phyloP scores from a whole-genome alignment of 805 yeast genomes.

The Pichia scutulata region DNA sequence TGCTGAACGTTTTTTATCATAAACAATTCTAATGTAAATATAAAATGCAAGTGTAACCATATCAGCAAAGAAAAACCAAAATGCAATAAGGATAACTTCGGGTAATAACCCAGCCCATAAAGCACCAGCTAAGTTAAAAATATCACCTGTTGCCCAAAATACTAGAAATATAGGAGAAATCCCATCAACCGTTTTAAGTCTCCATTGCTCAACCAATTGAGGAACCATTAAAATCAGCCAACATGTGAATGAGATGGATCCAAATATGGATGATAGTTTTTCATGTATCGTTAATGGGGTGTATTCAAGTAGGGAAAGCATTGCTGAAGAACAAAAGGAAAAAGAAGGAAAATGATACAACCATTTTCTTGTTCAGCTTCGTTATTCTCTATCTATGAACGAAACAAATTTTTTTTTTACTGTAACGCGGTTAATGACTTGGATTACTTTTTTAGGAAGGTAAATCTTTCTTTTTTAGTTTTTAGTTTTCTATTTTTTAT shows the following conservation, averaged over 20 bases:
- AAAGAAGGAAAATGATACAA: too few relatives aligned
- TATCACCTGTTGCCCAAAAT: constrained; percentile 68
- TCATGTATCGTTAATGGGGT: constrained; percentile 30
- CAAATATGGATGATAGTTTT: constrained; percentile 54
- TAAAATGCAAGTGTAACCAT: constrained; percentile 49
- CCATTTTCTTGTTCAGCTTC: neutral
- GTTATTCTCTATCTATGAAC: neutral
- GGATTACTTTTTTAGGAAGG: neutral
- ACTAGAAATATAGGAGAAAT: constrained; percentile 59
- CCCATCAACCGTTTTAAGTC: constrained; percentile 68
- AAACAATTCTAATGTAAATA: constrained; percentile 50
- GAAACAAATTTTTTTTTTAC: neutral
- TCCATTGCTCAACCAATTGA: constrained; percentile 75
- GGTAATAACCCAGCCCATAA: constrained; percentile 65
- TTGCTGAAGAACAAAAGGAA: neutral
- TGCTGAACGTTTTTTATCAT: constrained; percentile 28
- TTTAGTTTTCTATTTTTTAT: too few relatives aligned
- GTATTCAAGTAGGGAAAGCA: neutral
- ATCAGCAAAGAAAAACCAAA: constrained; percentile 75
- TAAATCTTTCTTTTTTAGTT: too few relatives aligned
- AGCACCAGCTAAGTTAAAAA: constrained; percentile 60
- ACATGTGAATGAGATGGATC: constrained; percentile 68
- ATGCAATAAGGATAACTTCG: constrained; percentile 59
- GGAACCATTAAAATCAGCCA: constrained; percentile 75
- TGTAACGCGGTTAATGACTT: neutral